Evolutionary conservation across 139 green algal species (phyloP).

Genomic region (Picochlorum sp.): DNA sequence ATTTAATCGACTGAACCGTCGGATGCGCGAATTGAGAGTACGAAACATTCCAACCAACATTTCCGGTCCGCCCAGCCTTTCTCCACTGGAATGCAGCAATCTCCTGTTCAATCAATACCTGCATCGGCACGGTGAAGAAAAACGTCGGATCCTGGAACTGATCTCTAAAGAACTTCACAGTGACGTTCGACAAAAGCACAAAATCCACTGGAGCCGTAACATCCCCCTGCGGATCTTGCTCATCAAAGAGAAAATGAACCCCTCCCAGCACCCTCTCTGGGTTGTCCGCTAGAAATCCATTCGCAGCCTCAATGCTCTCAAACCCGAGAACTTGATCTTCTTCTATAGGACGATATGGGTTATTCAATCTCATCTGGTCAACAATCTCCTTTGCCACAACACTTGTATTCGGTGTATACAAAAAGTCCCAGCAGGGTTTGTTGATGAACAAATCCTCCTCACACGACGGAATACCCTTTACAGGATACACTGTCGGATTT

Average conservation of each 20-base stretch:
- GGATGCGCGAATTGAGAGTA: constrained; percentile 72
- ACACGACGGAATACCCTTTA: constrained; percentile 45
- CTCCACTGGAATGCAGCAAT: constrained; percentile 42
- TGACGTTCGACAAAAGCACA: constrained; percentile 77
- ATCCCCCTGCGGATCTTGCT: background rate
- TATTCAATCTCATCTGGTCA: constrained; percentile 45
- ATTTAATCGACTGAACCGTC: constrained; percentile 50
- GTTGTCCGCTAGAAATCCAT: constrained; percentile 65
- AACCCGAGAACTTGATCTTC: constrained; percentile 47
- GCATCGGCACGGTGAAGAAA: constrained; percentile 72
- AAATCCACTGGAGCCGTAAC: constrained; percentile 35
- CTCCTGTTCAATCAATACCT: constrained; percentile 65
- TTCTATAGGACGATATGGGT: constrained; percentile 41
- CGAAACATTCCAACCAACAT: constrained; percentile 35
- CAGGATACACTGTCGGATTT: constrained; percentile 1
- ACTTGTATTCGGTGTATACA: constrained; percentile 55
- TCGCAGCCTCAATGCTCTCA: constrained; percentile 28
- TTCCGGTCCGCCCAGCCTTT: background rate
- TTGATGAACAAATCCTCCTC: constrained; percentile 54
- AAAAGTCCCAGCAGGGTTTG: constrained; percentile 56
- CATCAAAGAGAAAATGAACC: constrained; percentile 48
- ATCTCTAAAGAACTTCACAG: constrained; percentile 65
- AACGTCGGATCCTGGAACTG: constrained; percentile 58
- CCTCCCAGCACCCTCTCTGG: constrained; percentile 44
- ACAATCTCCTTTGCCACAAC: constrained; percentile 31